Evolutionary conservation across 148 eudicot species (phyloP).

Genomic region (Camellia granthamiana): DNA sequence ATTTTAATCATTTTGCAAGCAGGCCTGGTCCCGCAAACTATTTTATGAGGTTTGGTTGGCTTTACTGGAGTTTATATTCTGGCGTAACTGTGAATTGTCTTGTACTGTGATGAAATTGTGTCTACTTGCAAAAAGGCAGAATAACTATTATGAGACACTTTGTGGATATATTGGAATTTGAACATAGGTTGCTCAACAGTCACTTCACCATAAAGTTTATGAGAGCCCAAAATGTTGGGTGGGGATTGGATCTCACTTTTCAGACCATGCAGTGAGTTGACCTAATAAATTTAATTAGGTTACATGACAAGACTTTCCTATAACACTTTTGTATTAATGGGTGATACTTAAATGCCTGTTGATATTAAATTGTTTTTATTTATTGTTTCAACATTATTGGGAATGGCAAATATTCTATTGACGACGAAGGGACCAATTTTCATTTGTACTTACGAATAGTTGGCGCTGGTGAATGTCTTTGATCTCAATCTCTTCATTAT

Average conservation of each 20-base stretch:
- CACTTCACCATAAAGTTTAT: neutral
- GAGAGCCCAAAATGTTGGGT: slow-evolving; percentile 2
- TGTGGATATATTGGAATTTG: neutral
- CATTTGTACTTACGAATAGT: neutral
- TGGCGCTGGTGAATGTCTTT: neutral
- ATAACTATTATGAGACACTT: neutral
- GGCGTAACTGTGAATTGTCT: slow-evolving; percentile 10
- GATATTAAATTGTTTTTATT: neutral
- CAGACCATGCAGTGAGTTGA: too few species aligned
- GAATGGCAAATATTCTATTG: neutral
- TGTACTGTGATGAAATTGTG: neutral
- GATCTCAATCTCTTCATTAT: neutral
- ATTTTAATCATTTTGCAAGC: slow-evolving; percentile 17
- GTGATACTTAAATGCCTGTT: neutral
- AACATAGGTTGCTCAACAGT: slow-evolving; percentile 1
- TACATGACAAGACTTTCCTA: neutral
- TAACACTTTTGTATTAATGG: neutral
- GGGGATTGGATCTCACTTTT: neutral
- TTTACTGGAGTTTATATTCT: slow-evolving; percentile 19
- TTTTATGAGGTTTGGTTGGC: slow-evolving; percentile 20
- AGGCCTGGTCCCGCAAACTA: slow-evolving; percentile 18
- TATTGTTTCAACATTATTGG: neutral
- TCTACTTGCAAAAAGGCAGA: slow-evolving; percentile 8
- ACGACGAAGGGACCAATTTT: neutral
- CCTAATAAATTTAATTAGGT: too few species aligned